phyloP scores from a whole-genome alignment of 2,329 filamentous ascomycete species.

The Calonectria henricotiae region DNA sequence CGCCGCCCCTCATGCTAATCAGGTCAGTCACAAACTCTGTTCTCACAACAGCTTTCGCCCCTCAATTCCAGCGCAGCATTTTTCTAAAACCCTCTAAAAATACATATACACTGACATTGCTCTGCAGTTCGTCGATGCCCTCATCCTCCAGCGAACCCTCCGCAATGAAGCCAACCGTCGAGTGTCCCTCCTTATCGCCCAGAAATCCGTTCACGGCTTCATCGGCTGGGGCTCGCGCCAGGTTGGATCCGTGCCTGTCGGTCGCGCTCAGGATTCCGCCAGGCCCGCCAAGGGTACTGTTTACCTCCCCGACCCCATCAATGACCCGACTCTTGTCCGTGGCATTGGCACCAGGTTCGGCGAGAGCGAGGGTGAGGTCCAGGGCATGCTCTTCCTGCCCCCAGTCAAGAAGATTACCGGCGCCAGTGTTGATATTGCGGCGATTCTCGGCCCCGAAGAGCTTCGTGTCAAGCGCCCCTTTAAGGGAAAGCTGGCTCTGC shows the following conservation, averaged over 20 bases:
- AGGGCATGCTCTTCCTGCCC: conserved; percentile 90
- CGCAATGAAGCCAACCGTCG: conserved; percentile 90
- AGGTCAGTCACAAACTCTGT: conserved; percentile 69
- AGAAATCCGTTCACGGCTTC: conserved; percentile 95
- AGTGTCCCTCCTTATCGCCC: conserved; percentile 93
- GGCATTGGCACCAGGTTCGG: conserved; percentile 89
- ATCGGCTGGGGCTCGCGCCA: conserved; percentile 89
- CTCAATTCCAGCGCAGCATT: conserved; percentile 14
- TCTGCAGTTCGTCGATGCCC: conserved; percentile 89
- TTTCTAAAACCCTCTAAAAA: not conserved
- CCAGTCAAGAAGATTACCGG: conserved; percentile 83
- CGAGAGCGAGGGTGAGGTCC: conserved; percentile 78
- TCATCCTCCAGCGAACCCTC: conserved; percentile 93
- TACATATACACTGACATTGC: conserved; percentile 36
- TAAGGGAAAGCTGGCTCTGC: conserved; percentile 81
- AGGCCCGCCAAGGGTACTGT: conserved; percentile 85
- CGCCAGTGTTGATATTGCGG: conserved; percentile 86
- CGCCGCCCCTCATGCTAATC: conserved; percentile 96
- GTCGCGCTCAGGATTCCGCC: conserved; percentile 90
- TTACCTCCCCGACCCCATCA: conserved; percentile 90
- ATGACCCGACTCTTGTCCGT: conserved; percentile 86
- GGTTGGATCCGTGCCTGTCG: conserved; percentile 93
- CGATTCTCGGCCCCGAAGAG: conserved; percentile 86
- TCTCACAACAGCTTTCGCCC: conserved; percentile 28
- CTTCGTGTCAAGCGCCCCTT: conserved; percentile 90